Conservation (phyloP, 371 early-diverging fungal genomes). For the Mucor piriformis region DNA sequence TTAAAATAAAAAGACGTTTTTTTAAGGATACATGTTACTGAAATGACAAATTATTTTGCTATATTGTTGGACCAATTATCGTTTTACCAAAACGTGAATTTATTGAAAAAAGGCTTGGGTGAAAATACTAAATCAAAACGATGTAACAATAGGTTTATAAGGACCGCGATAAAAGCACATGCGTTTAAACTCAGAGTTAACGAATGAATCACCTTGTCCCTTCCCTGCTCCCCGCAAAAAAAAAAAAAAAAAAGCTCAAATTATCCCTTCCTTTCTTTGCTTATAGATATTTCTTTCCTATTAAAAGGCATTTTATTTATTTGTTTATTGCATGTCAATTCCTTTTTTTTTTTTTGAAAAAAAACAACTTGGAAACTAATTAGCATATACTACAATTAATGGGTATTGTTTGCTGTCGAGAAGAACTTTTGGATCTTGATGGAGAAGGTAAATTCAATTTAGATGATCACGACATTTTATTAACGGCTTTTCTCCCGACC, state of each 20-base stretch:
- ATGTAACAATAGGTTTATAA: background rate
- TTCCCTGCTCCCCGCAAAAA: no score
- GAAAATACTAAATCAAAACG: background rate
- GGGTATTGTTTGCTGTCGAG: slow-evolving; percentile 49
- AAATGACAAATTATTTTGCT: no score
- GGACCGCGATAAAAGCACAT: background rate
- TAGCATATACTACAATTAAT: slow-evolving; percentile 15
- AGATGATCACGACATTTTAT: background rate
- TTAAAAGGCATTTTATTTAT: background rate
- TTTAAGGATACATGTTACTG: no score
- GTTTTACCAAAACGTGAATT: background rate
- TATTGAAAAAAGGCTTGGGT: background rate
- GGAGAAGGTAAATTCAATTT: slow-evolving; percentile 43
- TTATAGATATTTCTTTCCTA: background rate
- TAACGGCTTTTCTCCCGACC: no score
- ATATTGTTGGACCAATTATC: background rate
- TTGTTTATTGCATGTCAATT: background rate
- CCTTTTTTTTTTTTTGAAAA: background rate
- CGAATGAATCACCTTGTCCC: no score
- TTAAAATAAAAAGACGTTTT: no score
- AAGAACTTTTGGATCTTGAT: slow-evolving; percentile 43
- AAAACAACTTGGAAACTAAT: background rate
- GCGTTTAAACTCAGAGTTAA: no score
- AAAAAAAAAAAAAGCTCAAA: no score
- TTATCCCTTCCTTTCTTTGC: no score